Evolutionary conservation across 805 yeast genomes (phyloP), one percentile per base, ranked within the genome.

Genomic region (Myxozyma monticola): DNA sequence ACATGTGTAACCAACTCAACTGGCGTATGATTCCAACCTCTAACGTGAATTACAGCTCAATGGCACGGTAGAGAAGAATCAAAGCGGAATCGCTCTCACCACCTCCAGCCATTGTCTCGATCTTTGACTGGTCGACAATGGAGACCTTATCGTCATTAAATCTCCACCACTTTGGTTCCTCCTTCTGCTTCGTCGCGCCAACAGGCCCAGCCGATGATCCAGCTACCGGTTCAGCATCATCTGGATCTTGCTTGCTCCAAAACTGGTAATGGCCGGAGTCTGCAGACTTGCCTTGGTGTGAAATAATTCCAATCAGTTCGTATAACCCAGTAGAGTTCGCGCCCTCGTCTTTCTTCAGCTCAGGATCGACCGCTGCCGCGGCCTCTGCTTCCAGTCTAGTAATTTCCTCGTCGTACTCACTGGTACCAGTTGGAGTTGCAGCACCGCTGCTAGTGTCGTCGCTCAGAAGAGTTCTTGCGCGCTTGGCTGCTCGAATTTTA

Each of bases 241-340:
- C 88, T 17, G 69, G 70, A 29, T 75, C 79, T 67, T 90, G 93
- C 62, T 79, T 83, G 14, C 85, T 83, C 71, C 87, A 93, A 25
- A 91, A 83, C 71, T 90, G 97, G 69, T 93, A 93, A 70, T 93
- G 99, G 15, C 99, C 99, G 25, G 96, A 85, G 67, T 93, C 98
- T 0, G 98, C 96, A 37, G 90, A 82, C 6, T 96, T 83, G 42
- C 99, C 99, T 64, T 84, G 85, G 71, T 93, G 99, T 1, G 98
- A 88, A 52, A 93, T 80, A 21, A 93, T 79, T 1, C 95, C 88
- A 33, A 75, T 72, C 58, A 93, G 77, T 58, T 88, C 89, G 65
- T 93, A 93, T 33, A 93, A 79, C 1, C 93, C 88, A 0, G 95
- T 83, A 4, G 95, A 91, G 64, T 91, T 89, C 62, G 85, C 88